These are phyloP conservation scores for Colletotrichum sp. DNA, from an alignment of 2,329 filamentous ascomycete genomes.

Conservation along the genomic window DNA sequence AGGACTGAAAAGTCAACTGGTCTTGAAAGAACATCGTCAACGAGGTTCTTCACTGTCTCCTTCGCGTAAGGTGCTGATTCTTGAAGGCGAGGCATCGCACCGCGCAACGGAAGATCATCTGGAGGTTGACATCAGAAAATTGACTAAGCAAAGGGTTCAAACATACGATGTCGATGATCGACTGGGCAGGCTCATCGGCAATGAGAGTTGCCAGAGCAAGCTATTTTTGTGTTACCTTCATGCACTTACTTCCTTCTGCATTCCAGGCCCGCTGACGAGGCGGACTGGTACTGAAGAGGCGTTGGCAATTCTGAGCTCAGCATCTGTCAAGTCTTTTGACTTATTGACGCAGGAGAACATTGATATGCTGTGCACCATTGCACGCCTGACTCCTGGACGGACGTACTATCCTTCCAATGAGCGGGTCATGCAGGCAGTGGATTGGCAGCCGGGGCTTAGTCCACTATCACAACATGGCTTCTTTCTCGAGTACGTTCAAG, in stretches of 20 bases:
- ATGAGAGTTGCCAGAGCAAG: conserved; percentile 55
- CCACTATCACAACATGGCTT: conserved; percentile 49
- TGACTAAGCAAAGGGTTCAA: conserved; percentile 31
- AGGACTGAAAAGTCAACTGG: no score
- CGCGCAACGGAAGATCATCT: no score
- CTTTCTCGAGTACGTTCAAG: conserved; percentile 39
- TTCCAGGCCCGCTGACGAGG: conserved; percentile 52
- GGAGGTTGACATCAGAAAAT: no score
- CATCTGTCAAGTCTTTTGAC: conserved; percentile 52
- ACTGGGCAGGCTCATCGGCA: conserved; percentile 56
- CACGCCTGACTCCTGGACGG: conserved; percentile 45
- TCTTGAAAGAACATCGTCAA: no score
- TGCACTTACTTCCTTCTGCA: conserved; percentile 55
- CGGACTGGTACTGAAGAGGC: conserved; percentile 62
- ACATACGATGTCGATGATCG: conserved; percentile 52
- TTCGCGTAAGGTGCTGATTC: no score
- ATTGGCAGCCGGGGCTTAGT: conserved; percentile 44
- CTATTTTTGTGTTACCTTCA: conserved; percentile 58
- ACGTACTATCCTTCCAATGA: conserved; percentile 48
- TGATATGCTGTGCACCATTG: conserved; percentile 40
- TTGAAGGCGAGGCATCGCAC: no score
- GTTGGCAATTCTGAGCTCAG: conserved; percentile 51
- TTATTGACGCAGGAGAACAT: conserved; percentile 39
- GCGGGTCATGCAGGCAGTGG: conserved; percentile 50
- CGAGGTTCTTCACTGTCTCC: no score